Evolutionary conservation across 805 yeast species (phyloP).

Genomic region (Myxozyma mucilagina): DNA sequence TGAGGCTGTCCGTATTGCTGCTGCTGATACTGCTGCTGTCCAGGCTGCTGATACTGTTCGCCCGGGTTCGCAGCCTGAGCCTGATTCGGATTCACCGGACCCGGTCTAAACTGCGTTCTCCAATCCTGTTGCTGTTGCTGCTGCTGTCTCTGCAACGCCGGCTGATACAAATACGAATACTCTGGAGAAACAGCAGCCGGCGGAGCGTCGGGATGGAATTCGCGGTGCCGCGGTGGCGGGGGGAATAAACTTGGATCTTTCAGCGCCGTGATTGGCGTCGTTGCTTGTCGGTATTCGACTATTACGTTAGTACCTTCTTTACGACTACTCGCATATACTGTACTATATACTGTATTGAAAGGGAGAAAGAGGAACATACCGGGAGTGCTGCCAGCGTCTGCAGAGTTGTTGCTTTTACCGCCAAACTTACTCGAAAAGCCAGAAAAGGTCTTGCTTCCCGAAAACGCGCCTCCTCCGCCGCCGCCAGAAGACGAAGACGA

Average conservation of each 20-base stretch:
- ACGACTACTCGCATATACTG: too few relatives aligned
- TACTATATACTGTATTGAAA: neutral
- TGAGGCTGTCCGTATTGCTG: neutral
- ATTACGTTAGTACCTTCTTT: neutral
- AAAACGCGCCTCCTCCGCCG: constrained; percentile 5
- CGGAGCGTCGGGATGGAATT: constrained; percentile 37
- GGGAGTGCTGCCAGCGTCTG: neutral
- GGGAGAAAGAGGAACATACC: neutral
- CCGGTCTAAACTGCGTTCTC: constrained; percentile 13
- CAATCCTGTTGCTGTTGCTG: constrained; percentile 24
- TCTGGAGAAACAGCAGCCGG: constrained; percentile 28
- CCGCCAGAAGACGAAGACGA: constrained; percentile 1
- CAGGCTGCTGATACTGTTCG: constrained; percentile 1
- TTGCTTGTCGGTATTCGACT: constrained; percentile 24
- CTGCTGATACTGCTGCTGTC: neutral
- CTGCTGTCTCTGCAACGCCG: constrained; percentile 28
- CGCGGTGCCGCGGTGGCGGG: constrained; percentile 50
- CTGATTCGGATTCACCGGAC: constrained; percentile 8
- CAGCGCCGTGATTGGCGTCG: constrained; percentile 37
- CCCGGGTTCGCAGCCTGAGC: constrained; percentile 4
- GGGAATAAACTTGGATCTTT: constrained; percentile 45
- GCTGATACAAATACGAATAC: constrained; percentile 26
- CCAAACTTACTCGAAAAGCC: constrained; percentile 2
- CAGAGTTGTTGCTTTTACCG: neutral
- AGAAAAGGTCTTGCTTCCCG: neutral